Conservation (phyloP, 305 asterid species). For the Fraxinus platypoda region DNA sequence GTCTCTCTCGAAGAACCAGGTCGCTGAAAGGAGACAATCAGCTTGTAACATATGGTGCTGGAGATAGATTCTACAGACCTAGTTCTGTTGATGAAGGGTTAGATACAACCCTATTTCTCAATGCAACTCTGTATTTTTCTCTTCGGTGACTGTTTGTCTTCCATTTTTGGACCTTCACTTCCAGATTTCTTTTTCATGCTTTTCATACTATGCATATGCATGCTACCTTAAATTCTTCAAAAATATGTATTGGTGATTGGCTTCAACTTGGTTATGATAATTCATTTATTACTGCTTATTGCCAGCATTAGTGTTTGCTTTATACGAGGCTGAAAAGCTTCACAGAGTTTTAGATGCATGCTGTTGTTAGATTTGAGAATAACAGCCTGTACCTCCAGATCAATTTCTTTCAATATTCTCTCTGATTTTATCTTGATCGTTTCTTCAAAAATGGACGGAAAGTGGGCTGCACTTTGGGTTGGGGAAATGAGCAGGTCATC, state of each 20-base stretch:
- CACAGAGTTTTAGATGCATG: constrained; percentile 17
- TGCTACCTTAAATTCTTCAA: constrained; percentile 11
- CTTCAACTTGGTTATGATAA: constrained; percentile 10
- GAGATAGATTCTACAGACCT: constrained; percentile 61
- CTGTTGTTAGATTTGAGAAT: constrained; percentile 2
- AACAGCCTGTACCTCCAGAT: neutral
- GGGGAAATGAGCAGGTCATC: constrained; percentile 15
- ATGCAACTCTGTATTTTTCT: constrained; percentile 18
- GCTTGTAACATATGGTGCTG: constrained; percentile 49
- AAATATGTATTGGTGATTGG: neutral
- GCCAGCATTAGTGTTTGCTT: constrained; percentile 15
- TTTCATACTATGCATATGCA: neutral
- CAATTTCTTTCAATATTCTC: neutral
- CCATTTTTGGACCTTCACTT: constrained; percentile 12
- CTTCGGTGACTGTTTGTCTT: constrained; percentile 13
- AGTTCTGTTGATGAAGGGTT: constrained; percentile 90
- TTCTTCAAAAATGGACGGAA: constrained; percentile 21
- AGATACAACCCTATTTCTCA: constrained; percentile 29
- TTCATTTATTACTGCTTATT: constrained; percentile 8
- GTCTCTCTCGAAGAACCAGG: constrained; percentile 97
- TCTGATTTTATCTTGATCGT: constrained; percentile 1
- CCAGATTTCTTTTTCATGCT: neutral
- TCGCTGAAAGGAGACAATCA: constrained; percentile 70
- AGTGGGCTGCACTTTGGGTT: constrained; percentile 15
- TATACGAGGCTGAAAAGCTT: constrained; percentile 18